A percentile compares a stretch with the other conserved stretches of the same genome.
These are phyloP conservation scores for Saccharomyces mikatae DNA, from an alignment of 805 yeast genomes.

Conservation along the genomic window DNA sequence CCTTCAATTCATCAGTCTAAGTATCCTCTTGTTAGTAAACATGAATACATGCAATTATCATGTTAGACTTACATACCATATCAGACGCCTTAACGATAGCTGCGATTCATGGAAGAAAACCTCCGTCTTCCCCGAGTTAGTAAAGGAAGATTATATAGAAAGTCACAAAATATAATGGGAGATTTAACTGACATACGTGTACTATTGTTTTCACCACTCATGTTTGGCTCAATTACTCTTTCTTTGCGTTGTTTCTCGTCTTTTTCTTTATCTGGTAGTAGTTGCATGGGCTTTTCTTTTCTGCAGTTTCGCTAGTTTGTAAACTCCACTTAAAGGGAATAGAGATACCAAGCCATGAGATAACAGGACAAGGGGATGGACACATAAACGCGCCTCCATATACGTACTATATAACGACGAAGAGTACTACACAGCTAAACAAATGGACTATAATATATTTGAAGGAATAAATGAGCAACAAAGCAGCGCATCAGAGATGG, in stretches of 20 bases:
- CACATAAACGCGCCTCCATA: not conserved
- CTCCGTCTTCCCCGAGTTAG: not conserved
- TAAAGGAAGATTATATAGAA: not conserved
- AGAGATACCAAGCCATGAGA: not conserved
- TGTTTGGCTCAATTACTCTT: not conserved
- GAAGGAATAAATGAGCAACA: not conserved
- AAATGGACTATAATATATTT: not conserved
- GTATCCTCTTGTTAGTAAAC: constrained; percentile 1
- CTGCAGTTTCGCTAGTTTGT: not conserved
- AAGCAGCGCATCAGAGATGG: not conserved
- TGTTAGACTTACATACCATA: constrained; percentile 18
- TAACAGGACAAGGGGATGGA: not conserved
- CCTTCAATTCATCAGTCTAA: constrained; percentile 25
- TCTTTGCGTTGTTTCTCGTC: not conserved
- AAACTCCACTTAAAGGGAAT: not conserved
- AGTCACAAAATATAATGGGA: not conserved
- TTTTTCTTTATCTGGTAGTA: not conserved
- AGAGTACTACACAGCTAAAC: not conserved
- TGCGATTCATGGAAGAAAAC: constrained; percentile 1
- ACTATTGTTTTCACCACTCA: not conserved
- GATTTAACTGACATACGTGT: not conserved
- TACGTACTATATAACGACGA: not conserved
- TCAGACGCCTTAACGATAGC: constrained; percentile 28
- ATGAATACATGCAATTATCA: not conserved
- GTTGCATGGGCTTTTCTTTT: not conserved